Percentiles rank a stretch among this genome's conserved stretches.
Conservation (phyloP, 2,329 filamentous ascomycete species). For the Volutella citrinella region DNA sequence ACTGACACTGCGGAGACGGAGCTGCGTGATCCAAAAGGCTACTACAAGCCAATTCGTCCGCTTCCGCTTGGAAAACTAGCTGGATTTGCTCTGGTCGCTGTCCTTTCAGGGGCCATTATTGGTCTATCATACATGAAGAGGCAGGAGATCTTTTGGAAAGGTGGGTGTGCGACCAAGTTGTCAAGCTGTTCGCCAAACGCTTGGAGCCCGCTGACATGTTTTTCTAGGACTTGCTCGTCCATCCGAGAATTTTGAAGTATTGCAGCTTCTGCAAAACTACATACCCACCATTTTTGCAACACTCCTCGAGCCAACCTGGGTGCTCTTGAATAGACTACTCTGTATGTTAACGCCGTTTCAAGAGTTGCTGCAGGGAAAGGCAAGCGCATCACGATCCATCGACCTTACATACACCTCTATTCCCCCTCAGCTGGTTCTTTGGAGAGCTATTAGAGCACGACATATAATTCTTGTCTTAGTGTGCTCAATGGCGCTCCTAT, state of each 20-base stretch:
- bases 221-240: conserved; percentile 30
- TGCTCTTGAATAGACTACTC: conserved; percentile 49
- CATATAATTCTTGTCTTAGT: conserved; percentile 47
- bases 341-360: conserved; percentile 55
- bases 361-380: conserved; percentile 40
- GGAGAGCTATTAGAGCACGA: conserved; percentile 39
- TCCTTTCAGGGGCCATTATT: conserved; percentile 12
- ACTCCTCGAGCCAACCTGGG: conserved; percentile 54
- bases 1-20: conserved; percentile 1
- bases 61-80: conserved; percentile 13
- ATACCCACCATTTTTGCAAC: conserved; percentile 54
- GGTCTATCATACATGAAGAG: conserved; percentile 22
- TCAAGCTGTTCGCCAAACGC: no score
- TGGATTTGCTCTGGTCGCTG: conserved; percentile 14
- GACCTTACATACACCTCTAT: conserved; percentile 49
- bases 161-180: no score
- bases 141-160: conserved; percentile 14
- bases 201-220: background rate
- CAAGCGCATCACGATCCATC: conserved; percentile 34
- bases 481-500: conserved; percentile 45
- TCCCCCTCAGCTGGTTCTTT: conserved; percentile 50
- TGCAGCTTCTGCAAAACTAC: conserved; percentile 43
- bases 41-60: conserved; percentile 24
- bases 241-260: conserved; percentile 29
- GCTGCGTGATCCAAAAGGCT: conserved; percentile 7